These are phyloP conservation scores for Coemansia erecta DNA, from an alignment of 192 early-diverging fungal species.

Conservation along the genomic window DNA sequence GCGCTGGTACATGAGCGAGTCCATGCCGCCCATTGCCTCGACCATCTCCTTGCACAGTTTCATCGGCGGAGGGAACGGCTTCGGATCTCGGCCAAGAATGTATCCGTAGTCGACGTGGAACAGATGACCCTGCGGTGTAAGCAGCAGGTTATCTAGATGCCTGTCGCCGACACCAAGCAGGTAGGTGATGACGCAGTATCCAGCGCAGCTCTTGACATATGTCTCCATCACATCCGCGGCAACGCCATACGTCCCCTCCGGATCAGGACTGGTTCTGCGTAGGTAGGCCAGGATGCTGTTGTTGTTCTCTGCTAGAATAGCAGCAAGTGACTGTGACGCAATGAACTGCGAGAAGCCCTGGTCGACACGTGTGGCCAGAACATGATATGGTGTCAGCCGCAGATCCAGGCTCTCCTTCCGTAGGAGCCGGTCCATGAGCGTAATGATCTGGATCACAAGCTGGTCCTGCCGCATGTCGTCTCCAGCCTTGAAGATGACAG, in stretches of 20 bases:
- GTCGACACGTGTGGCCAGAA: conserved; percentile 91
- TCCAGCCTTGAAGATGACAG: conserved; percentile 96
- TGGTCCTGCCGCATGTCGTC: conserved; percentile 98
- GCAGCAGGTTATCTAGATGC: conserved; percentile 93
- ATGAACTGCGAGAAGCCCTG: conserved; percentile 97
- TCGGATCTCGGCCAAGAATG: conserved; percentile 97
- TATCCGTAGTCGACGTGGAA: conserved; percentile 99
- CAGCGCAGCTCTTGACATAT: conserved; percentile 94
- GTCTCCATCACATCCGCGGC: conserved; percentile 84
- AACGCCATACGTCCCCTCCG: conserved; percentile 65
- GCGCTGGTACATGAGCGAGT: conserved; percentile 81
- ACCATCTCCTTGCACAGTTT: conserved; percentile 99
- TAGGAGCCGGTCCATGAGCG: conserved; percentile 93
- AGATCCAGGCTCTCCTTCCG: conserved; percentile 96
- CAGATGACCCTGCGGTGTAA: conserved; percentile 81
- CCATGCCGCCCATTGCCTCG: conserved; percentile 96
- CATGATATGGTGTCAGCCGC: conserved; percentile 89
- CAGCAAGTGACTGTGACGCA: conserved; percentile 82
- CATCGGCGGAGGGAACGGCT: conserved; percentile 99
- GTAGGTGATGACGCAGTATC: conserved; percentile 99
- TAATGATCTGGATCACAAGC: conserved; percentile 95
- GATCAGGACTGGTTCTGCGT: conserved; percentile 68
- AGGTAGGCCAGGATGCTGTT: conserved; percentile 81
- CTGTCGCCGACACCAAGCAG: conserved; percentile 96
- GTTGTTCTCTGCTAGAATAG: conserved; percentile 83